A percentile compares a stretch with the other conserved stretches of the same genome.
Conservation (phyloP, 768 basidiomycete species). For the Boletus rufocinnamomeus region DNA sequence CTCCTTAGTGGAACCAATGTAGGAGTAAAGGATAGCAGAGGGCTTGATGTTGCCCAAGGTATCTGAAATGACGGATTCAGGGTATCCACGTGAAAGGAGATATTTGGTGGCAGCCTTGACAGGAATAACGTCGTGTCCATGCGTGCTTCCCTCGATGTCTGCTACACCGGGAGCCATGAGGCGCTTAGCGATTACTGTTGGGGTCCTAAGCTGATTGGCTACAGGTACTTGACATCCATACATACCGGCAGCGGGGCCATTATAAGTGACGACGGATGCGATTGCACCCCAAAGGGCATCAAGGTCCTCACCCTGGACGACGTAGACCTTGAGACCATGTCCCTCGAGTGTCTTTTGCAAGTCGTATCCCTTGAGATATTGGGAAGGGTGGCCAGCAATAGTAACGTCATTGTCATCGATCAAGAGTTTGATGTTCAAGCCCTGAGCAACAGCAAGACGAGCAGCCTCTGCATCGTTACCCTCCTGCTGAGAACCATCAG, state of each 20-base stretch:
- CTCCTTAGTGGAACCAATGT: slow-evolving; percentile 72
- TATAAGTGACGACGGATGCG: slow-evolving; percentile 50
- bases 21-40: slow-evolving; percentile 53
- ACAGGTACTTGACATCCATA: neutral
- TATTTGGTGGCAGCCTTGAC: slow-evolving; percentile 79
- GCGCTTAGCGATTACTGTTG: slow-evolving; percentile 67
- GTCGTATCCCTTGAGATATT: slow-evolving; percentile 81
- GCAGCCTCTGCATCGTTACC: slow-evolving; percentile 92
- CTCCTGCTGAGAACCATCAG: slow-evolving; percentile 90
- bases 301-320: slow-evolving; percentile 76
- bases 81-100: slow-evolving; percentile 63
- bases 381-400: slow-evolving; percentile 87
- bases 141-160: slow-evolving; percentile 75
- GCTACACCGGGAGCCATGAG: slow-evolving; percentile 67
- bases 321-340: slow-evolving; percentile 78
- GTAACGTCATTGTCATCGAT: slow-evolving; percentile 93
- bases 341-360: slow-evolving; percentile 72
- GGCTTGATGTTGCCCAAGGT: slow-evolving; percentile 71
- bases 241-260: slow-evolving; percentile 81
- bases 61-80: slow-evolving; percentile 43
- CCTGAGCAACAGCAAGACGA: slow-evolving; percentile 80
- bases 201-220: neutral
- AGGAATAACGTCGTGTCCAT: slow-evolving; percentile 86
- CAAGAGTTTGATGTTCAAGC: slow-evolving; percentile 80
- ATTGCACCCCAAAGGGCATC: slow-evolving; percentile 76